These are phyloP conservation scores for Zostera marina DNA, from an alignment of 116 monocot genomes.

Conservation along the genomic window DNA sequence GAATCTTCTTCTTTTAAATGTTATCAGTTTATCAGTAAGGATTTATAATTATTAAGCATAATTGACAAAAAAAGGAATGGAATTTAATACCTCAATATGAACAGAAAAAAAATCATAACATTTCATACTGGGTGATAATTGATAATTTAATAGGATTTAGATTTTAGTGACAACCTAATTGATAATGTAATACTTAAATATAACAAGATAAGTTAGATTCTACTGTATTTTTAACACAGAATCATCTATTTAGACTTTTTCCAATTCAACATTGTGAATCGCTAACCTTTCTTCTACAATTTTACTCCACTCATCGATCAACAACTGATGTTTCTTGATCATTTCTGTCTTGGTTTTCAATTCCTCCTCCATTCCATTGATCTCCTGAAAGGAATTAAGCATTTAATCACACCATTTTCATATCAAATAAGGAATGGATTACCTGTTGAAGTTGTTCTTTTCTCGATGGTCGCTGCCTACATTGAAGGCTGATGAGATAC, in stretches of 20 bases:
- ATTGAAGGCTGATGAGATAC: constrained; percentile 61
- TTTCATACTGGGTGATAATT: too few relatives aligned
- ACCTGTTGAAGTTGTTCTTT: constrained; percentile 52
- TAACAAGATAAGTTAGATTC: too few relatives aligned
- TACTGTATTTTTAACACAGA: too few relatives aligned
- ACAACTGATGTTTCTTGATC: constrained; percentile 50
- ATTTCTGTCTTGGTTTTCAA: constrained; percentile 64
- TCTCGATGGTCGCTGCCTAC: constrained; percentile 46
- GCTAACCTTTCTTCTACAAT: constrained; percentile 54
- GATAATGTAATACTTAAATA: too few relatives aligned
- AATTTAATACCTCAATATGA: too few relatives aligned
- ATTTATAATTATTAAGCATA: too few relatives aligned
- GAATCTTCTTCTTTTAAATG: too few relatives aligned
- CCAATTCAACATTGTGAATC: constrained; percentile 43
- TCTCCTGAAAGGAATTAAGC: constrained; percentile 42
- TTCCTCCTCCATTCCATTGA: constrained; percentile 62
- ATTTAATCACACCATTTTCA: background rate
- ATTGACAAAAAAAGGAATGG: too few relatives aligned
- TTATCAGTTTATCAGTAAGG: too few relatives aligned
- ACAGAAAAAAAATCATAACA: too few relatives aligned
- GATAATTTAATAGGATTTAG: too few relatives aligned
- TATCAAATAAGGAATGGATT: background rate
- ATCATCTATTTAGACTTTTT: constrained; percentile 52
- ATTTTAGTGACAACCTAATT: too few relatives aligned
- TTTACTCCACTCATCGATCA: constrained; percentile 59